A percentile compares a stretch with the other conserved stretches of the same genome.
These are phyloP conservation scores for Acrodontium crateriforme DNA, from an alignment of 2,329 filamentous ascomycete genomes.

Conservation along the genomic window DNA sequence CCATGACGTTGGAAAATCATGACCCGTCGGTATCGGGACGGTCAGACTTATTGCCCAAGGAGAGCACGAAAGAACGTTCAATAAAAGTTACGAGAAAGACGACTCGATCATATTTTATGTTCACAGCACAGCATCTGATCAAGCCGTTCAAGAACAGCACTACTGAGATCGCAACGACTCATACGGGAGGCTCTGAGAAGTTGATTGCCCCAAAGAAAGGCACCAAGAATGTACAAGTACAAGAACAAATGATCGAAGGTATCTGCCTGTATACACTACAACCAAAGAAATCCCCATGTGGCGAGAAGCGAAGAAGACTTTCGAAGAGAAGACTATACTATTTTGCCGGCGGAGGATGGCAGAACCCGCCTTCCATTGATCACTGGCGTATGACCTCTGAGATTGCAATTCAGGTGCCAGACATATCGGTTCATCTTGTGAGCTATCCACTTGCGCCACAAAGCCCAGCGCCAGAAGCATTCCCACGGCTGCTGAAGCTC, in stretches of 20 bases:
- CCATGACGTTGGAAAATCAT: no score
- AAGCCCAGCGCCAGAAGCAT: slow-evolving; percentile 34
- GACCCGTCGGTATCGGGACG: no score
- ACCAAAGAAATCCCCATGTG: slow-evolving; percentile 5
- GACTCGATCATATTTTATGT: slow-evolving; percentile 23
- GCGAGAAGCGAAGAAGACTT: slow-evolving; percentile 5
- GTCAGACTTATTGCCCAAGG: no score
- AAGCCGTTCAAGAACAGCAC: slow-evolving; percentile 14
- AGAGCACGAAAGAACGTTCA: no score
- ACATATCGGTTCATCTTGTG: slow-evolving; percentile 31
- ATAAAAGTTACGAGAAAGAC: slow-evolving; percentile 24
- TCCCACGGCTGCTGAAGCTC: slow-evolving; percentile 34
- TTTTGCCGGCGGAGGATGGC: slow-evolving; percentile 44
- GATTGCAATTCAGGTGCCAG: slow-evolving; percentile 28
- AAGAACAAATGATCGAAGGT: slow-evolving; percentile 28
- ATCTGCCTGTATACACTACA: slow-evolving; percentile 34
- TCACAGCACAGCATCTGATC: slow-evolving; percentile 25
- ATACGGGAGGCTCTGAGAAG: slow-evolving; percentile 28
- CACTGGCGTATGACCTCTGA: slow-evolving; percentile 41
- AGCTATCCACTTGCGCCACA: slow-evolving; percentile 42
- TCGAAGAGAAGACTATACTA: slow-evolving; percentile 34
- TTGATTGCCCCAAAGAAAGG: slow-evolving; percentile 25
- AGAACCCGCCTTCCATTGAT: slow-evolving; percentile 33
- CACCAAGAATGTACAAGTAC: slow-evolving; percentile 22
- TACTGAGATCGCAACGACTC: no score